Evolutionary conservation across 2,329 filamentous ascomycete species (phyloP).

Genomic region (Stagonosporopsis vannaccii): DNA sequence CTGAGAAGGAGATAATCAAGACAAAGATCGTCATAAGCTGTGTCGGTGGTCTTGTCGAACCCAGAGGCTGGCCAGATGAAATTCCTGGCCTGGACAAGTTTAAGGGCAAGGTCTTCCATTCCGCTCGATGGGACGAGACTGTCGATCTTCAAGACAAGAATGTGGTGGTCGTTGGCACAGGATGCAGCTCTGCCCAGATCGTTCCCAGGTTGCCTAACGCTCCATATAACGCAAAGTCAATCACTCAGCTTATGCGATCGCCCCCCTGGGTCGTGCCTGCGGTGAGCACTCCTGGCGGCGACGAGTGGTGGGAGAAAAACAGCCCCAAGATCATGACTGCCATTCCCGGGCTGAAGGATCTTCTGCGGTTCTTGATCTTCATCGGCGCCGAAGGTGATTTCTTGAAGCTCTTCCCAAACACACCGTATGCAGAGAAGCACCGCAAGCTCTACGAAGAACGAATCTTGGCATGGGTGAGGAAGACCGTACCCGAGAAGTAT

Average conservation of each 20-base stretch:
- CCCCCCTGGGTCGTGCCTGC: conserved; percentile 64
- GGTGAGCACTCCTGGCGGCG: conserved; percentile 45
- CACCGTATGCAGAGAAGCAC: conserved; percentile 47
- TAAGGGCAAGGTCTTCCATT: conserved; percentile 64
- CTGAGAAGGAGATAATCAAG: conserved; percentile 60
- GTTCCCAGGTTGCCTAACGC: conserved; percentile 60
- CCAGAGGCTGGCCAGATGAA: conserved; percentile 58
- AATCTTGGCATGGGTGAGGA: conserved; percentile 57
- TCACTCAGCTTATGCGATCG: conserved; percentile 67
- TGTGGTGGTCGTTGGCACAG: conserved; percentile 65
- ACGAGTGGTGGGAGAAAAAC: conserved; percentile 57
- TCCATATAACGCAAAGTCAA: conserved; percentile 59
- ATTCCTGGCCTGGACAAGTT: conserved; percentile 63
- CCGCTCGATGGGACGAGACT: conserved; percentile 63
- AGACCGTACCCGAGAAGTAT: conserved; percentile 64
- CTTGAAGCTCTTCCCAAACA: conserved; percentile 57
- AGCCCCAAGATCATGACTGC: conserved; percentile 54
- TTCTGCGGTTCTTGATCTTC: conserved; percentile 57
- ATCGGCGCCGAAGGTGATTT: conserved; percentile 53
- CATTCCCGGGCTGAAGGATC: conserved; percentile 60
- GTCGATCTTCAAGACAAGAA: conserved; percentile 63
- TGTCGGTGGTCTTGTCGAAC: conserved; percentile 65
- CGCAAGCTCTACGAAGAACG: conserved; percentile 52
- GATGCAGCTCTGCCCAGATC: conserved; percentile 65
- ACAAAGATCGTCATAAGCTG: conserved; percentile 63